Base-by-base conservation (phyloP, 2,329 filamentous ascomycete species). In the Colletotrichum kahawae region DNA sequence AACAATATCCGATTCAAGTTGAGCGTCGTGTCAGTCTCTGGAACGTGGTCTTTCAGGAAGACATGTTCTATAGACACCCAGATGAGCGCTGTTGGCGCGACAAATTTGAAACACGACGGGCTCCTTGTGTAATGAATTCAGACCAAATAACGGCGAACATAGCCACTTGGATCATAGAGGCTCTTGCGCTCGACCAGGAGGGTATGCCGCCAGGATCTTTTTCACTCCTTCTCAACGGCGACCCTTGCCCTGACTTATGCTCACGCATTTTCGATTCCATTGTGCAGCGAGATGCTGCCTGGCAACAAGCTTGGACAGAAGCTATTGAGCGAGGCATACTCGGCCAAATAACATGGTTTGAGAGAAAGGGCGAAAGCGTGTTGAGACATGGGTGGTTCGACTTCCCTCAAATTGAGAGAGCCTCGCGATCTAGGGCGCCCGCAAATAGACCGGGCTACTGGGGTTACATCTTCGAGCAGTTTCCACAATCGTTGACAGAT, bases 321-420 rank as follows among this genome's bases (percentile, higher is more conserved):
- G 0, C 16, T 18, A 29, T 16, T 57, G 0, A 29, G 24, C 0
- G 21, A 57, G 43, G 0, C 0, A 21, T 13, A 0, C 43, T 51
- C 54, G 24, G 24, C 24, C 24, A 21, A 0, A 0, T 57, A 7
- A 27, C 54, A 24, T 57, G 24, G 54, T 29, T 29, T 0, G 54
- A 57, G 24, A 29, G 18, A n/a, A n/a, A 14, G 29, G 29, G 57
- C 0, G 29, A 33, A n/a, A 27, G 12, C 57, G 57, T 60, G 29
- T 60, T n/a, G 29, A 7, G 4, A 21, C n/a, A 29, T 9, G 24
- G 54, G 0, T 29, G 54, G 13, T n/a, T 29, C 54, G 54, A 24
- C n/a, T 57, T 29, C 54, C 0, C 10, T 29, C 54, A 29, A 24
- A 27, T 57, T 29, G 21, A 24, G 0, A 0, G 54, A 10, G 21